phyloP scores from a whole-genome alignment of 140 eudicot genomes.

The Bidens hawaiensis region DNA sequence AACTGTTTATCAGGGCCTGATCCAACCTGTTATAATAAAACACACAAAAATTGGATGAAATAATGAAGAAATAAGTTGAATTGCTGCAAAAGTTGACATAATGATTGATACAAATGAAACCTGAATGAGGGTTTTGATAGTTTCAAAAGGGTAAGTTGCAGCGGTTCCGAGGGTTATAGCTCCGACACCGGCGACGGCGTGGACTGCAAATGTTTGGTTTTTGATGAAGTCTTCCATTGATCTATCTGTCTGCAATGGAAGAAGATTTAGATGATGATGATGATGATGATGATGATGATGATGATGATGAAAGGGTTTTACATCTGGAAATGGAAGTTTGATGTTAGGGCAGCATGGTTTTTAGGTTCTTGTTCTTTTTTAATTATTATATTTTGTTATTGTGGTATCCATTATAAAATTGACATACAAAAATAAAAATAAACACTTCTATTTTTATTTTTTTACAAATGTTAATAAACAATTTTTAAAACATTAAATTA shows the following conservation, averaged over 20 bases:
- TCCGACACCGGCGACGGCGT: constrained; percentile 61
- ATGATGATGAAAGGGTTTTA: constrained; percentile 14
- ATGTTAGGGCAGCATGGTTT: constrained; percentile 8
- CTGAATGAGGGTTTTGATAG: constrained; percentile 78
- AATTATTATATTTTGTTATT: background rate
- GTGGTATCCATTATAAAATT: no score
- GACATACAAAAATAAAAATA: no score
- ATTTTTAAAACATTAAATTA: no score
- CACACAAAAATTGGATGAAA: background rate
- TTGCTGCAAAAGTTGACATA: background rate
- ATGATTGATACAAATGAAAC: constrained; percentile 21
- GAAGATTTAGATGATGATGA: background rate
- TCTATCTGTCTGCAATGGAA: no score
- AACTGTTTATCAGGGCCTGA: constrained; percentile 58
- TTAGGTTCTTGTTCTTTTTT: background rate
- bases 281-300: background rate
- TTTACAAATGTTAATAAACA: no score
- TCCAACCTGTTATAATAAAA: constrained; percentile 79
- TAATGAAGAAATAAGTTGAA: background rate
- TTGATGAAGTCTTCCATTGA: constrained; percentile 70
- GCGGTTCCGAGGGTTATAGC: constrained; percentile 61
- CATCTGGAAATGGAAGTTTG: background rate
- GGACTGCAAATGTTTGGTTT: constrained; percentile 61
- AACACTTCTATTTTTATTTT: no score
- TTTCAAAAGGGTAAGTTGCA: constrained; percentile 72